These are phyloP conservation scores for Pseudocercospora musae DNA, from an alignment of 2,329 filamentous ascomycete genomes.

Conservation along the genomic window DNA sequence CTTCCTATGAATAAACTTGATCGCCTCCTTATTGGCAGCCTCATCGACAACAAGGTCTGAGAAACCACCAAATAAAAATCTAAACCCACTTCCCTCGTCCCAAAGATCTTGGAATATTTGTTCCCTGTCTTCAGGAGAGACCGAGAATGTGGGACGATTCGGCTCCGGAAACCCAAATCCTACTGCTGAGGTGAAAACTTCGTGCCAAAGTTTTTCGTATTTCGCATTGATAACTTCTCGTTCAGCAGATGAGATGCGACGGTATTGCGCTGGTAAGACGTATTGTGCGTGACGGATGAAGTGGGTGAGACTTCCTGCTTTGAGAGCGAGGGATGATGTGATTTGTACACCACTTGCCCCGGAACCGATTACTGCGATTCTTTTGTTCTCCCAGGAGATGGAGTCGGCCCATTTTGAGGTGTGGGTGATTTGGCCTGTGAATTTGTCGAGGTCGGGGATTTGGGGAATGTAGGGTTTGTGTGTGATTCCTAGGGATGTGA, in stretches of 20 bases:
- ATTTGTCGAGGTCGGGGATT: slow-evolving; percentile 57
- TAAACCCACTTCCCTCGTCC: slow-evolving; percentile 1
- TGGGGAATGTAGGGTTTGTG: slow-evolving; percentile 50
- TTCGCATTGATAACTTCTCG: slow-evolving; percentile 40
- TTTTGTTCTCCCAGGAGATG: slow-evolving; percentile 54
- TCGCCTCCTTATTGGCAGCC: slow-evolving; percentile 43
- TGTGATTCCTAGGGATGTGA: slow-evolving; percentile 5
- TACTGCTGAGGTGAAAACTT: slow-evolving; percentile 42
- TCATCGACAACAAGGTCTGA: slow-evolving; percentile 33
- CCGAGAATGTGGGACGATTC: slow-evolving; percentile 53
- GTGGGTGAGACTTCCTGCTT: slow-evolving; percentile 46
- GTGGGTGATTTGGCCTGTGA: slow-evolving; percentile 53
- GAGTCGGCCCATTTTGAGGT: slow-evolving; percentile 41
- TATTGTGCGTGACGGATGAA: slow-evolving; percentile 67
- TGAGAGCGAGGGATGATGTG: slow-evolving; percentile 51
- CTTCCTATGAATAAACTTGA: slow-evolving; percentile 47
- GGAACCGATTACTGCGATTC: slow-evolving; percentile 60
- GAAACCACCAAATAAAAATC: slow-evolving; percentile 25
- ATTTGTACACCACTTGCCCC: slow-evolving; percentile 63
- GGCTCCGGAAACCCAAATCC: slow-evolving; percentile 57
- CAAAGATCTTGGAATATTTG: slow-evolving; percentile 42
- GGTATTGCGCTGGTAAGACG: slow-evolving; percentile 58
- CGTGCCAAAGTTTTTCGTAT: slow-evolving; percentile 48
- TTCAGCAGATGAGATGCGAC: slow-evolving; percentile 47
- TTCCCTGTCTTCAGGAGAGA: slow-evolving; percentile 43